Base-by-base conservation (phyloP, 495 filamentous ascomycete species). In the Aspergillus avenaceus region DNA sequence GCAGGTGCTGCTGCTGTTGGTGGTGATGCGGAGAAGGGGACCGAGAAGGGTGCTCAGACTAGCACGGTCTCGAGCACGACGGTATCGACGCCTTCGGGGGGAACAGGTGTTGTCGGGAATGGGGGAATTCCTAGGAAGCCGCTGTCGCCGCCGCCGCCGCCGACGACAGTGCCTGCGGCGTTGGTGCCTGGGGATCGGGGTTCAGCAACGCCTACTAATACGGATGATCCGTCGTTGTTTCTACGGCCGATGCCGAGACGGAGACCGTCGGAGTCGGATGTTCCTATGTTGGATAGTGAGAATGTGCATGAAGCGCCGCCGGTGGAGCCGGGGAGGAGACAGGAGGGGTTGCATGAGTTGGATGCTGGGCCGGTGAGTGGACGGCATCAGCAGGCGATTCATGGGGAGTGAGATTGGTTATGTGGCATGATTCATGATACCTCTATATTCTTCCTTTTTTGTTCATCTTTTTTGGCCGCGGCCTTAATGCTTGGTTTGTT, bases 261-360 rank as follows among this genome's bases (percentile, higher is more conserved):
- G 12, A 19, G 22, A 13, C 58, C 54, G 8, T 44, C 41, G 0
- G 58, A 61, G 41, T 47, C 48, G 13, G 54, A 61, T 14, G 58
- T 61, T 9, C 58, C 58, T 8, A 57, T 59, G 50, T 19, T 62
- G 50, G 59, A 62, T 54, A 54, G 53, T 25, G 55, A 29, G 11
- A 18, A 56, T 38, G 59, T 62, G 32, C 50, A 58, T 47, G 59
- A 62, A 38, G 56, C 49, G 27, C 46, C 49, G 27, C 42, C 52
- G 24, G 47, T 19, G 21, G 47, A 46, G 32, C 8, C 41, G 24
- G 50, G 19, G 8, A 27, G 41, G 25, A 18, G 19, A 31, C 25
- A 45, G 19, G 31, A 43, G 11, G 24, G 3, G 43, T 18, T 52
- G 50, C 59, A 49, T 47, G 59, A 62, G 50, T 19, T 62, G 25